Conservation (phyloP, 2,329 filamentous ascomycete species). For the Cercospora janseana region DNA sequence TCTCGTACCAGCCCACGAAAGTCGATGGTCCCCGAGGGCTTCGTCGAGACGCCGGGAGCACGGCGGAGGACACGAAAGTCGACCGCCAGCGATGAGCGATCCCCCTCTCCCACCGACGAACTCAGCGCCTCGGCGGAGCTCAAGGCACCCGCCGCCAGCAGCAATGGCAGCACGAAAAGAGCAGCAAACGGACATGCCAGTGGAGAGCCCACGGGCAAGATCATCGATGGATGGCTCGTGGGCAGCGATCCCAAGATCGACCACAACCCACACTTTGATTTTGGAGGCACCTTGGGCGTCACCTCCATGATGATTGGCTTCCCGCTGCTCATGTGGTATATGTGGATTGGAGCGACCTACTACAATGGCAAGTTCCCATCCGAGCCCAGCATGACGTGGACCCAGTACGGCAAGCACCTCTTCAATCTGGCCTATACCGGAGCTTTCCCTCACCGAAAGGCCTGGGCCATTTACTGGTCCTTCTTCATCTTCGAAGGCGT, state of each 20-base stretch:
- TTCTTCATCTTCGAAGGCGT: constrained; percentile 83
- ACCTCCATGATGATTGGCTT: constrained; percentile 86
- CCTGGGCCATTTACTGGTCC: constrained; percentile 92
- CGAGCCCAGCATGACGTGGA: constrained; percentile 49
- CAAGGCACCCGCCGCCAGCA: constrained; percentile 12
- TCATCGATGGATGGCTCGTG: constrained; percentile 41
- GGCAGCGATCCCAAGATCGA: constrained; percentile 44
- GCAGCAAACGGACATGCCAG: constrained; percentile 39
- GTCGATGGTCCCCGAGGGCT: constrained; percentile 45
- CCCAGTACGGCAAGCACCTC: constrained; percentile 71
- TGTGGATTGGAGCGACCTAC: constrained; percentile 95
- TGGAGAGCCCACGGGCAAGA: constrained; percentile 39
- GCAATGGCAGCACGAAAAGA: constrained; percentile 13
- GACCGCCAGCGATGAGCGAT: constrained; percentile 37
- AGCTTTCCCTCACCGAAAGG: constrained; percentile 76
- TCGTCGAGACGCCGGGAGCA: constrained; percentile 51
- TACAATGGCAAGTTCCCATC: constrained; percentile 80
- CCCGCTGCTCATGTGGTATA: constrained; percentile 96
- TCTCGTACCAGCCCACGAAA: constrained; percentile 24
- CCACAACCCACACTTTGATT: constrained; percentile 64
- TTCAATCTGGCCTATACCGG: constrained; percentile 72
- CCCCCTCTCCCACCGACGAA: constrained; percentile 36
- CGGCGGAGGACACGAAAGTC: constrained; percentile 44
- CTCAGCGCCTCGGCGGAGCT: constrained; percentile 19
- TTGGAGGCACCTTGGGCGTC: constrained; percentile 82